Base-by-base conservation (phyloP, 1,139 yeast genomes). In the Suhomyces atakaporum region DNA sequence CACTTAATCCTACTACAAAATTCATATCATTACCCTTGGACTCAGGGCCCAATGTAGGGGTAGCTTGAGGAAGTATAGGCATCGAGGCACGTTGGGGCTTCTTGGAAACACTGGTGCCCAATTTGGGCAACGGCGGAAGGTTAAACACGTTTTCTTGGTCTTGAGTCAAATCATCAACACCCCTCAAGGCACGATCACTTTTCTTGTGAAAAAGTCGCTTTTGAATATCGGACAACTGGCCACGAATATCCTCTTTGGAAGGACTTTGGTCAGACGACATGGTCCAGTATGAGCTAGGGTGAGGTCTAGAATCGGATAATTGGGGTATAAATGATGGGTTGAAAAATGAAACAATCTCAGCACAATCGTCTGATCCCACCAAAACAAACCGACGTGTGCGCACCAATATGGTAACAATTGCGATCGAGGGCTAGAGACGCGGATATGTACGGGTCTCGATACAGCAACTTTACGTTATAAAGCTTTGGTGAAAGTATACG, bases 1-100 rank as follows among this genome's bases (percentile, higher is more conserved):
- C 95, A 59, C 94, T 84, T 44, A 89, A 65, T 2, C 88, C 94
- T 37, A 89, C 84, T 4, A 86, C 87, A 57, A 88, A 88, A 49
- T 82, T 79, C 66, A 86, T 79, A 46, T 87, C 92, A 49, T 80
- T 77, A 18, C 76, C 77, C 43, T 71, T 68, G 5, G 71, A 54
- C 45, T 72, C 77, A 1, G 74, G 75, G 2, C 73, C 73, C 39
- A 69, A 50, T 4, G 60, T 54, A 5, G 71, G 66, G 2, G 67
- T 45, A 3, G 63, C 55, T 5, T 50, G 56, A 3, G 62, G 51
- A 9, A 56, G 36, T 22, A 42, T 37, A 16, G 46, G 51, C 39
- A 38, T 29, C 16, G 49, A 46, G 15, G 46, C 26, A 11, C 44
- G 42, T 22, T 25, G 43, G 21, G 32, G 23, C 19, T 27, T 34